A percentile compares a stretch with the other conserved stretches of the same genome.
Conservation (phyloP, 176 grass and related monocot genomes). For the Rhynchospora breviuscula region DNA sequence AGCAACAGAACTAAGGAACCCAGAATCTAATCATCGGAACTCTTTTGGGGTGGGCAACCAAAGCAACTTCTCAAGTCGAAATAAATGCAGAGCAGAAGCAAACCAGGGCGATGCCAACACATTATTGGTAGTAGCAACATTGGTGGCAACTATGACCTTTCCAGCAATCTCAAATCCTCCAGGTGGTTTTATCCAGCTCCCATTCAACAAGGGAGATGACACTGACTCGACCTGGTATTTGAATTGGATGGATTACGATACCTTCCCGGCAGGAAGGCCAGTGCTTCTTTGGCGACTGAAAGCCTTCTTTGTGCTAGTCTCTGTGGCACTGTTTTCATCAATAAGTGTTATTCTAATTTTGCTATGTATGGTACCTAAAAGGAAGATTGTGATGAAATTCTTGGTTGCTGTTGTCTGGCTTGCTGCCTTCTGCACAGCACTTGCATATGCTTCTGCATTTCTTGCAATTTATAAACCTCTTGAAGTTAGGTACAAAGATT, state of each 20-base stretch:
- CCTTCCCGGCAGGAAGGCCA: background rate
- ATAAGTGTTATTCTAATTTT: background rate
- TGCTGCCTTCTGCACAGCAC: background rate
- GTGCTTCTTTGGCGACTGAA: background rate
- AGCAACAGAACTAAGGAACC: background rate
- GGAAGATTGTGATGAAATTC: background rate
- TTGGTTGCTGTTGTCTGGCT: background rate
- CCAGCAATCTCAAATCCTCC: slow-evolving; percentile 1
- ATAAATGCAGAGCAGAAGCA: background rate
- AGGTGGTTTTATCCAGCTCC: background rate
- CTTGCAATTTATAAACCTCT: background rate
- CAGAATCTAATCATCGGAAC: background rate
- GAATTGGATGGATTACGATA: background rate
- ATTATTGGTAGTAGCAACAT: background rate
- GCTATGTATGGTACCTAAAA: background rate
- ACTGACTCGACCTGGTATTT: background rate
- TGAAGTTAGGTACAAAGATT: too few relatives aligned
- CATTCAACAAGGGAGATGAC: background rate
- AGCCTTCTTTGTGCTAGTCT: background rate
- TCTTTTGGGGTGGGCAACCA: background rate
- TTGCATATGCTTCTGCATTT: background rate
- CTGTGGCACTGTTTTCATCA: background rate
- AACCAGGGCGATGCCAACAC: background rate
- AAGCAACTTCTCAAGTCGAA: background rate
- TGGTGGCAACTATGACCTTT: background rate